Base-by-base conservation (phyloP, 768 basidiomycete species). In the Fibroporia radiculosa region DNA sequence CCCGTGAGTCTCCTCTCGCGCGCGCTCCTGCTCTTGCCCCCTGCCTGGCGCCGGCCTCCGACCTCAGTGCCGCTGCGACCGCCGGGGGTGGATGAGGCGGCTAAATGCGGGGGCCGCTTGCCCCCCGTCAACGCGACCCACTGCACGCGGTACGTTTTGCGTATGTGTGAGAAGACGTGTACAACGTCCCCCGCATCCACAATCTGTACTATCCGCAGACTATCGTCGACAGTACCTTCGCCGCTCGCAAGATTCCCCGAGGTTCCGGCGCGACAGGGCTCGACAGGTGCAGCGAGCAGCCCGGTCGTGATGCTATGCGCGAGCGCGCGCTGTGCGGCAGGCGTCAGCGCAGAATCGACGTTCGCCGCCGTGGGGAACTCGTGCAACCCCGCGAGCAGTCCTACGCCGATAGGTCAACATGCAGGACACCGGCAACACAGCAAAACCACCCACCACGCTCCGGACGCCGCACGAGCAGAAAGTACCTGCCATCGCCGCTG, bases 111-210 rank as follows among this genome's bases (percentile, higher is more conserved):
- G 28, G 80, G 82, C n/a, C 64, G 18, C 11, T 58, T 56, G 13
- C 78, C 79, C 19, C 83, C 82, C 53, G 76, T 71, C 32, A 88
- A 50, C 22, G 83, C 49, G 27, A 84, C 77, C 83, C 84, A 86
- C 51, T 82, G 78, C 14, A 77, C 71, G 46, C 80, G 74, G 58
- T 86, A 93, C 11, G 86, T 92, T 68, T 93, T 91, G 55, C 70
- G 79, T 58, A 93, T 87, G 59, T 97, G 93, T 7, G 88, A 91
- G 64, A 96, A 96, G 37, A 90, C 67, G 56, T 95, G 92, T 3
- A 81, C 46, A 28, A 93, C 78, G 48, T 83, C 74, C 10, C 82
- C 82, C 18, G 69, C 77, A 16, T 73, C 66, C 45, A 66, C 64
- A 42, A 81, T 66, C 47, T 69, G 64, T 29, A 64, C 53, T 18